Evolutionary conservation across 163 green algal genomes (phyloP), one percentile per base, ranked within the genome.

Genomic region (Chlorella variabilis): DNA sequence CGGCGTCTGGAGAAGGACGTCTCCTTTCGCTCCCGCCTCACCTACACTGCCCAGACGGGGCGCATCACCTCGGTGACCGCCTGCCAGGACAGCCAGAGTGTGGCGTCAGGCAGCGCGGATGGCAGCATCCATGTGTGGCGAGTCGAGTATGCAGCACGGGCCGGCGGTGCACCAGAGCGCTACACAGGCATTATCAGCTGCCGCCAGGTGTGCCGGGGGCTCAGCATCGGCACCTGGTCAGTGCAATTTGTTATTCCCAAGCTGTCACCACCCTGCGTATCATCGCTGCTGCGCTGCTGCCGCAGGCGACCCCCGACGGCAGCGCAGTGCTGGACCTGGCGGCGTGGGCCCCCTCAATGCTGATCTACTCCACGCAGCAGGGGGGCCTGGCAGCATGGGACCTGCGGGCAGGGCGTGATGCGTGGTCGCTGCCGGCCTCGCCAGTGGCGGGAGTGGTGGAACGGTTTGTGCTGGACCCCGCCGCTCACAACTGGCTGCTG

Each of bases 51-150:
- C 1, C 93, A 87, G 84, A 45, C 66, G 54, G 89, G 90, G 48
- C 83, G 86, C 51, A 89, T 95, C 31, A 86, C 88, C 18, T 65
- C 79, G 7, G 82, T 87, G 58, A 82, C 86, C 2, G 81, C 84
- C 7, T 90, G 88, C 62, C 86, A 91, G 34, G 92, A 92, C 65
- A 82, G 86, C 39, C 77, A 86, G 71, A 93, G 80, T 51, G 87
- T 97, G 25, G 92, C 92, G 6, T 91, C 80, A 3, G 93, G 77
- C 66, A 92, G 84, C 67, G 81, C 78, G 63, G 80, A 83, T 27
- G 94, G 94, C 73, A 90, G 82, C 38, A 74, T 98, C 38, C 94
- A 97, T 67, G 85, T 96, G 77, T 98, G 94, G 94, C 79, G 92
- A 0, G 93, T 97, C 48, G 93, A 98, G 84, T 93, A 93, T 80